Base-by-base conservation (phyloP, 805 yeast genomes). In the Lipomyces kockii region DNA sequence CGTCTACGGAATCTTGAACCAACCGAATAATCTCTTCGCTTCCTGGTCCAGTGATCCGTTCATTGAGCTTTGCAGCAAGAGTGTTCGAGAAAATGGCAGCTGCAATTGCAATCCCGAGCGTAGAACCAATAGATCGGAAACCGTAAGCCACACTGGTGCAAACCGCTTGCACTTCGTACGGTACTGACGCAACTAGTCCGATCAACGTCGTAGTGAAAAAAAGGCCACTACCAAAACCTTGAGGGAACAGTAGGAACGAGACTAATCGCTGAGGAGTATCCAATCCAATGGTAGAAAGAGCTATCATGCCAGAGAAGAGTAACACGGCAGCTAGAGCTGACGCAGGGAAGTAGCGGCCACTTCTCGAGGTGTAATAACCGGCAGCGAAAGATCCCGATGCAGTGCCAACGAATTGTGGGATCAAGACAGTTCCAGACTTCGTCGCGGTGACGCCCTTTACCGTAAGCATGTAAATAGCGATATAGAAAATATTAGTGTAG, bases 131-230 rank as follows among this genome's bases (percentile, higher is more conserved):
- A 7, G 95, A 87, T 74, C 97, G 83, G 80, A 90, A 91, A 0
- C 93, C 92, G 76, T 92, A 92, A 74, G 91, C 96, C 65, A 93
- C 90, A 0, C 97, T 89, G 0, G 97, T 92, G 3, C 93, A 89
- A 27, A 92, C 84, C 0, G 97, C 97, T 77, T 91, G 97, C 73
- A 82, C 84, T 63, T 84, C 83, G 27, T 80, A 76, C 6, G 89
- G 87, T 2, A 89, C 94, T 0, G 95, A 86, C 0, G 95, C 87
- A 62, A 91, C 88, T 78, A 91, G 82, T 0, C 96, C 89, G 37
- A 91, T 78, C 60, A 91, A 80, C 0, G 93, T 87, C 2, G 89
- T 86, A 0, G 96, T 91, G 70, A 90, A 82, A 77, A 86, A 82
- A 4, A 85, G 79, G 0, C 95, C 86, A 71, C 88, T 86, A 0